phyloP scores from a whole-genome alignment of 208 protist genomes.

The Wallacemonas rigidus region DNA sequence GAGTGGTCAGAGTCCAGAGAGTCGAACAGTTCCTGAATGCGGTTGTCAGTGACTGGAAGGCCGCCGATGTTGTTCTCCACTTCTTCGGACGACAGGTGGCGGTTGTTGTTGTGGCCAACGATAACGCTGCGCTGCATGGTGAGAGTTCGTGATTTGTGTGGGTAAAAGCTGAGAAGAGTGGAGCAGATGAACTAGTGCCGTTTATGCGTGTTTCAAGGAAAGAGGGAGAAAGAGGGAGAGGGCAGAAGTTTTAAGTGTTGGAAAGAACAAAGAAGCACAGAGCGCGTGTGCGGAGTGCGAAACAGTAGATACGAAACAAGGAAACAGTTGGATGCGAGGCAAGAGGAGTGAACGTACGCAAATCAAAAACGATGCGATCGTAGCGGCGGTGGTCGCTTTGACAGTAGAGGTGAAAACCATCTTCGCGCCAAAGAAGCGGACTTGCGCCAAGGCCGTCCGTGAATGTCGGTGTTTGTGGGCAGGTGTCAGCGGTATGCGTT shows the following conservation, averaged over 20 bases:
- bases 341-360: too few relatives aligned
- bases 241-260: too few relatives aligned
- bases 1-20: conserved; percentile 78
- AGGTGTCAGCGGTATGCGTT: too few relatives aligned
- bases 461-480: too few relatives aligned
- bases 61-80: conserved; percentile 93
- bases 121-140: conserved; percentile 83
- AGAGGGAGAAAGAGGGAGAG: not conserved
- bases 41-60: conserved; percentile 88
- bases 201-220: not conserved
- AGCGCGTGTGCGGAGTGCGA: not conserved
- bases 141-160: conserved; percentile 16
- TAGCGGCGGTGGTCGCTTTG: too few relatives aligned
- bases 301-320: not conserved
- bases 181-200: not conserved
- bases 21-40: conserved; percentile 90
- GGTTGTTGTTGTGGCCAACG: conserved; percentile 92
- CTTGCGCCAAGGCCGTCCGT: too few relatives aligned
- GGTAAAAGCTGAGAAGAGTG: not conserved
- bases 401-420: too few relatives aligned
- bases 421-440: too few relatives aligned
- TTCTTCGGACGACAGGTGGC: conserved; percentile 84
- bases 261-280: not conserved
- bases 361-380: too few relatives aligned
- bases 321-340: too few relatives aligned